Evolutionary conservation across 2,329 filamentous ascomycete genomes (phyloP).

Genomic region (Verticillium dahliae): DNA sequence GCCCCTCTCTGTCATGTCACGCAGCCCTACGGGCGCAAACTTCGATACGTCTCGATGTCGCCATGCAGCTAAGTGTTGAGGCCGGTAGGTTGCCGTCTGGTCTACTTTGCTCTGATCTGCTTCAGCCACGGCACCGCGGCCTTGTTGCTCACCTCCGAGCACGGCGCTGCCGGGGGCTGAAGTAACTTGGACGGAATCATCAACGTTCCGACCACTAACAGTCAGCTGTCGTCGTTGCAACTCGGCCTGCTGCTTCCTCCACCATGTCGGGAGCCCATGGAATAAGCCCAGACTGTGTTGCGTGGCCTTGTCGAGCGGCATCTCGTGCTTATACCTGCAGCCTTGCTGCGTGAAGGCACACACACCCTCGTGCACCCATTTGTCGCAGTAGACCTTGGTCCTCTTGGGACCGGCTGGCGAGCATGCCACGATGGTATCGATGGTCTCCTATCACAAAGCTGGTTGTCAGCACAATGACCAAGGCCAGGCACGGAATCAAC

Average conservation of each 20-base stretch:
- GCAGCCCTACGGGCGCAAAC: background rate
- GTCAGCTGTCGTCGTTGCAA: constrained; percentile 17
- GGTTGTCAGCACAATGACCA: background rate
- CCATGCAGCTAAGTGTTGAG: background rate
- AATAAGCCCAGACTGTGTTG: constrained; percentile 66
- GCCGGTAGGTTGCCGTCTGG: background rate
- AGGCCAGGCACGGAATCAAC: background rate
- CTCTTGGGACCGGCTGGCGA: constrained; percentile 33
- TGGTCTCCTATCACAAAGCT: constrained; percentile 19
- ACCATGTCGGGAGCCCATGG: constrained; percentile 56
- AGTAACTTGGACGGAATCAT: background rate
- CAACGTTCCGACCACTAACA: background rate
- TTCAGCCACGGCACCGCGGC: background rate
- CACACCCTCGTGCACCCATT: constrained; percentile 81
- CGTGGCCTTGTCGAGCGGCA: constrained; percentile 64
- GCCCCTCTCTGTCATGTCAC: background rate
- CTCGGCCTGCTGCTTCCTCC: constrained; percentile 47
- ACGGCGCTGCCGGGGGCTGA: background rate
- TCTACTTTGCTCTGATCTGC: background rate
- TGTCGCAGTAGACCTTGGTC: constrained; percentile 74
- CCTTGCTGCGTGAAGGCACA: constrained; percentile 83
- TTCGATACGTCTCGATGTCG: background rate
- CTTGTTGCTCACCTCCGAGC: background rate
- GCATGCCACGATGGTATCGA: constrained; percentile 16
- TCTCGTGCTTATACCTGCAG: constrained; percentile 85